phyloP scores from a whole-genome alignment of 352 stramenopile genomes.

The Phytophthora capsici region DNA sequence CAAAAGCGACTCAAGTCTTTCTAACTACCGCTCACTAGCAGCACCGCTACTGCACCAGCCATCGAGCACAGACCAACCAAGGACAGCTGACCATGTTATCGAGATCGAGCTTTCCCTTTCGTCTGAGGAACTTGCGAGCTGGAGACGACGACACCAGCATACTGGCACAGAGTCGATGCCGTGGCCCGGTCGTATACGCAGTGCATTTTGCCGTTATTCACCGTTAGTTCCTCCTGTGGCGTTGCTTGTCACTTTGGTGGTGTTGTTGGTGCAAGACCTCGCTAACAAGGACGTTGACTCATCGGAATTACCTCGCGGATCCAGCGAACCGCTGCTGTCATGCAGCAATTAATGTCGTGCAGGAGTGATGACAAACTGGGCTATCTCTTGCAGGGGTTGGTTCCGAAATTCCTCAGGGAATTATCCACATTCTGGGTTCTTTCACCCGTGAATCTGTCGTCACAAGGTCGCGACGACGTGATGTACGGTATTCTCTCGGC shows the following conservation, averaged over 20 bases:
- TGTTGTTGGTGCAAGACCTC: slow-evolving; percentile 44
- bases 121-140: slow-evolving; percentile 28
- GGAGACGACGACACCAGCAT: slow-evolving; percentile 23
- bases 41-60: slow-evolving; percentile 19
- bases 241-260: slow-evolving; percentile 38
- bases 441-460: no score
- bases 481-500: no score
- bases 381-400: no score
- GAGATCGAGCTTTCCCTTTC: slow-evolving; percentile 44
- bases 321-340: no score
- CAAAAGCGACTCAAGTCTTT: slow-evolving; percentile 32
- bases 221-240: slow-evolving; percentile 41
- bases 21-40: slow-evolving; percentile 4
- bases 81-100: slow-evolving; percentile 30
- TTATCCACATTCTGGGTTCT: no score
- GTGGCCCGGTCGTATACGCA: slow-evolving; percentile 39
- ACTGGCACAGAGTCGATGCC: slow-evolving; percentile 33
- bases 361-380: no score
- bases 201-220: slow-evolving; percentile 37
- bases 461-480: no score
- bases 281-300: slow-evolving; percentile 28
- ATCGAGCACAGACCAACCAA: slow-evolving; percentile 17
- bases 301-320: no score
- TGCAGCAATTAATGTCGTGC: no score
- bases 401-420: no score